These are phyloP conservation scores for Berberis thunbergii DNA, from an alignment of 164 flowering plant species.

Conservation along the genomic window DNA sequence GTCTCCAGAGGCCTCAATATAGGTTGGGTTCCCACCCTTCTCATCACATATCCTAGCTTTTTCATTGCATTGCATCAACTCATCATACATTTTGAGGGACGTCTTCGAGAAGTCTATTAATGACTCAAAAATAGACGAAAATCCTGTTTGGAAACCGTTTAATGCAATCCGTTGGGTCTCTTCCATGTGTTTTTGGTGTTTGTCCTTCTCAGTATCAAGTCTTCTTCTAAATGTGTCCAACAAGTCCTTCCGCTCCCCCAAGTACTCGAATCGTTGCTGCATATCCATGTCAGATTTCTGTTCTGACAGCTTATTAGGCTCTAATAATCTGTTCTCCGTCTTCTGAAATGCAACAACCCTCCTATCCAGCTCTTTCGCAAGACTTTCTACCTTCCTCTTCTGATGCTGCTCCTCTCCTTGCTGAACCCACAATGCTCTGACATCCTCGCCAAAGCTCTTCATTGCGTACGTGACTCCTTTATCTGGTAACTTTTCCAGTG, in stretches of 20 bases:
- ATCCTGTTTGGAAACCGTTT: conserved; percentile 68
- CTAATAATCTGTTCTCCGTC: conserved; percentile 38
- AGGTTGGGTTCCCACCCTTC: conserved; percentile 26
- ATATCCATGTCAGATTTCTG: conserved; percentile 30
- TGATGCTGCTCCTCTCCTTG: conserved; percentile 83
- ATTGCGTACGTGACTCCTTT: conserved; percentile 48
- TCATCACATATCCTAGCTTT: conserved; percentile 20
- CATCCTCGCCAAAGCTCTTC: conserved; percentile 66
- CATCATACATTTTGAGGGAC: conserved; percentile 54
- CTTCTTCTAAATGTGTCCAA: conserved; percentile 41
- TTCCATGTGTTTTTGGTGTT: conserved; percentile 59
- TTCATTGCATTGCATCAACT: conserved; percentile 36
- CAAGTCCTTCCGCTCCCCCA: conserved; percentile 50
- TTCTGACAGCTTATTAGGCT: conserved; percentile 36
- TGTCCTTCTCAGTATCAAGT: conserved; percentile 57
- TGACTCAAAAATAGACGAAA: conserved; percentile 55
- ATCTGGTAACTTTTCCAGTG: conserved; percentile 59
- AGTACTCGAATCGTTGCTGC: conserved; percentile 28
- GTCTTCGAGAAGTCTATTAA: conserved; percentile 63
- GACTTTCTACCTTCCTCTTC: conserved; percentile 68
- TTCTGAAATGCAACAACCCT: conserved; percentile 47
- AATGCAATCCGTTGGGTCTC: conserved; percentile 68
- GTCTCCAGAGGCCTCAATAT: conserved; percentile 19
- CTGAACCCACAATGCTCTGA: conserved; percentile 61
- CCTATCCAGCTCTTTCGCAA: conserved; percentile 68